These are phyloP conservation scores for Lasiodiplodia sp. DNA, from an alignment of 2,329 filamentous ascomycete genomes.

Conservation along the genomic window DNA sequence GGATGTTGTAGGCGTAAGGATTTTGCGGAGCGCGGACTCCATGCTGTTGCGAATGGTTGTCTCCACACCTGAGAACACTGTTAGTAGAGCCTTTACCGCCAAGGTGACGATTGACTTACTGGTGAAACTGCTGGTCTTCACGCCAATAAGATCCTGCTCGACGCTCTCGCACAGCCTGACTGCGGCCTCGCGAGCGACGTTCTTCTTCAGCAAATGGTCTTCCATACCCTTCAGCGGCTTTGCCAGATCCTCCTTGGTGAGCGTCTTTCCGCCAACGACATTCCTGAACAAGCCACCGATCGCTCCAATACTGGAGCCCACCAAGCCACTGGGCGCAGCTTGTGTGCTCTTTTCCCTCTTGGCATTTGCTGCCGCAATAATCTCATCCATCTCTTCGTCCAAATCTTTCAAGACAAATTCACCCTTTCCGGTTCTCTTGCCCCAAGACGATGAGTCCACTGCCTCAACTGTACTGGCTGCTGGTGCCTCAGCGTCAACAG, in stretches of 20 bases:
- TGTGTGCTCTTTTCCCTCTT: constrained; percentile 52
- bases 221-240: constrained; percentile 97
- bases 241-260: constrained; percentile 87
- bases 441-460: constrained; percentile 83
- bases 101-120: constrained; percentile 50
- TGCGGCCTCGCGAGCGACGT: constrained; percentile 93
- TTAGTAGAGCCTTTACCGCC: not conserved
- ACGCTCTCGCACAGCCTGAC: constrained; percentile 90
- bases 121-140: constrained; percentile 92
- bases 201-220: constrained; percentile 92
- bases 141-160: constrained; percentile 85
- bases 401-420: constrained; percentile 94
- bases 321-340: constrained; percentile 61
- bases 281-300: constrained; percentile 92
- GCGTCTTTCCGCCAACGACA: constrained; percentile 89
- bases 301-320: constrained; percentile 80
- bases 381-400: constrained; percentile 90
- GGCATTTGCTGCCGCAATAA: constrained; percentile 80
- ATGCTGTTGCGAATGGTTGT: constrained; percentile 84
- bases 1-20: constrained; percentile 93
- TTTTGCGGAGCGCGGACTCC: constrained; percentile 91
- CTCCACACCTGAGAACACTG: constrained; percentile 66
- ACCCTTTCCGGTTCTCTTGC: constrained; percentile 81
- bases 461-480: constrained; percentile 69
- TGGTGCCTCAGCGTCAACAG: constrained; percentile 55